Evolutionary conservation across 2,329 filamentous ascomycete species (phyloP).

Genomic region (Teratosphaeriaceae sp.): DNA sequence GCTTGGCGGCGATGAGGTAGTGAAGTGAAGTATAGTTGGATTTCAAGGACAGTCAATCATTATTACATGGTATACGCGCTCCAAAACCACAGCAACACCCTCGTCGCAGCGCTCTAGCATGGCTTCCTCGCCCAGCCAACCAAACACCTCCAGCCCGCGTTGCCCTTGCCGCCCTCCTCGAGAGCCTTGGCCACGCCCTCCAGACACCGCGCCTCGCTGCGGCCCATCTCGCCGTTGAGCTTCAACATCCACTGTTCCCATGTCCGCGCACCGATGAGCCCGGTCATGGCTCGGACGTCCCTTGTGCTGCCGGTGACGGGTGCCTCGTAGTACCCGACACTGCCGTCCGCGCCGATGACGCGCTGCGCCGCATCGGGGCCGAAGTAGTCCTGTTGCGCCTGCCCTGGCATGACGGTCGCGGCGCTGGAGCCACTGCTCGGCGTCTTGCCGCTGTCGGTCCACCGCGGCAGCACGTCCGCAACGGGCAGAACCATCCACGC

Average conservation of each 20-base stretch:
- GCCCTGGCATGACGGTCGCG: conserved; percentile 8
- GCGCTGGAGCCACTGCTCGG: conserved; percentile 4
- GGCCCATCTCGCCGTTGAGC: conserved; percentile 78
- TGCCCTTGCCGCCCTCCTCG: conserved; percentile 53
- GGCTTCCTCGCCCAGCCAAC: conserved; percentile 54
- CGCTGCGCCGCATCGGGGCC: conserved; percentile 21
- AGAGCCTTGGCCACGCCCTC: conserved; percentile 52
- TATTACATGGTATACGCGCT: conserved; percentile 1
- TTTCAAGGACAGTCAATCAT: conserved; percentile 3
- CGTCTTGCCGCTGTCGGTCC: conserved; percentile 26
- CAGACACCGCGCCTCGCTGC: conserved; percentile 48
- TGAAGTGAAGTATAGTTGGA: conserved; percentile 2
- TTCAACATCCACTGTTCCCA: conserved; percentile 97
- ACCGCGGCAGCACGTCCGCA: conserved; percentile 40
- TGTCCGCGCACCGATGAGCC: conserved; percentile 76
- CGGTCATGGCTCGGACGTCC: conserved; percentile 53
- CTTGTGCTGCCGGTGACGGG: conserved; percentile 29
- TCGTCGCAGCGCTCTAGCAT: conserved; percentile 1
- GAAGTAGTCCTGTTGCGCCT: conserved; percentile 9
- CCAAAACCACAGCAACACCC: conserved; percentile 1
- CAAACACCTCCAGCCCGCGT: conserved; percentile 54
- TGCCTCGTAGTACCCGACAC: conserved; percentile 23
- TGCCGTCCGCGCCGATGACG: conserved; percentile 29
- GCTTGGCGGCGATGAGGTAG: no score
- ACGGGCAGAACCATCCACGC: conserved; percentile 88